Percentiles rank a stretch among this genome's conserved stretches.
phyloP scores from a whole-genome alignment of 2,329 filamentous ascomycete genomes.

The Sporothrix variecibatus region DNA sequence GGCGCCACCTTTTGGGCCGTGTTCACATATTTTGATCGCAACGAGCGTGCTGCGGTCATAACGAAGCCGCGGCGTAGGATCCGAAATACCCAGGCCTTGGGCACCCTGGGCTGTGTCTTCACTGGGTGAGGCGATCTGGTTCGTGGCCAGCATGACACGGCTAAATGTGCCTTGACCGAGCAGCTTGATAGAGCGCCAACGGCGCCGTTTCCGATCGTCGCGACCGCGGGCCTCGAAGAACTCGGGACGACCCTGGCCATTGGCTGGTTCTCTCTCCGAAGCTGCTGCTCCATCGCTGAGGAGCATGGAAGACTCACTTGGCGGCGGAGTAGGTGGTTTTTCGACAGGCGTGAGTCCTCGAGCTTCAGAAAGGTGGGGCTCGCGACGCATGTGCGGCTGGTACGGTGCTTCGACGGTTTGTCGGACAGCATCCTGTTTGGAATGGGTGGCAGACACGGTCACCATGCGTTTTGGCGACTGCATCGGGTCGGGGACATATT shows the following conservation, averaged over 20 bases:
- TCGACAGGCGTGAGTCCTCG: constrained; percentile 69
- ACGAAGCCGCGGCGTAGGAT: constrained; percentile 38
- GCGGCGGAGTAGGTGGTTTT: constrained; percentile 76
- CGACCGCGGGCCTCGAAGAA: constrained; percentile 71
- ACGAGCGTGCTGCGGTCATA: constrained; percentile 78
- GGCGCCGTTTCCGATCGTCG: constrained; percentile 67
- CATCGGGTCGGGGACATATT: constrained; percentile 76
- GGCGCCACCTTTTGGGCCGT: constrained; percentile 88
- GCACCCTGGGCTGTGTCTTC: constrained; percentile 46
- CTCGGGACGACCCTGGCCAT: constrained; percentile 52
- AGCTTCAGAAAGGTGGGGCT: constrained; percentile 76
- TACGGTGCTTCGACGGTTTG: constrained; percentile 15
- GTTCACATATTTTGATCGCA: constrained; percentile 92
- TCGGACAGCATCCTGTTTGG: constrained; percentile 42
- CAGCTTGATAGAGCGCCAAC: constrained; percentile 77
- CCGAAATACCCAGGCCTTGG: constrained; percentile 40
- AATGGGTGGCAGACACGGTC: constrained; percentile 67
- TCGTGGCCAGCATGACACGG: constrained; percentile 87
- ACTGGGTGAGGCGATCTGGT: constrained; percentile 55
- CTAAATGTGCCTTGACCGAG: constrained; percentile 96
- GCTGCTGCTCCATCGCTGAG: constrained; percentile 43
- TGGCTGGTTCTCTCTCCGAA: constrained; percentile 44
- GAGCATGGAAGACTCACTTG: constrained; percentile 68
- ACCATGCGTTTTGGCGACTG: constrained; percentile 70
- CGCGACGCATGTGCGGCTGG: constrained; percentile 61